Evolutionary conservation across 2,329 filamentous ascomycete genomes (phyloP).

Genomic region (Emericellopsis atlantica): DNA sequence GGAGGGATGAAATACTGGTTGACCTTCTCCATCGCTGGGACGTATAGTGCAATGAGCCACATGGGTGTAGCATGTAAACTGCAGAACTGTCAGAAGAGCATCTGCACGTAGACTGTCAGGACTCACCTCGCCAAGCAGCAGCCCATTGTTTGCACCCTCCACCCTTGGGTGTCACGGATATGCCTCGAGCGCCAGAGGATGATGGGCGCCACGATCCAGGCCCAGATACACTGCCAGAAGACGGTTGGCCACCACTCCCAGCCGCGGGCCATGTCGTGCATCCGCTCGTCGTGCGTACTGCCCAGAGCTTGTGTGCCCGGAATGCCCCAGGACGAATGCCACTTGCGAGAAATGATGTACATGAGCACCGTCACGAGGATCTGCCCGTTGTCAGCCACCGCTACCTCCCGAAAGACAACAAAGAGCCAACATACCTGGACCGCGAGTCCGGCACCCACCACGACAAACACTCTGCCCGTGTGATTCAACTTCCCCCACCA

Average conservation of each 20-base stretch:
- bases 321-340: conserved; percentile 44
- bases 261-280: conserved; percentile 31
- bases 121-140: conserved; percentile 32
- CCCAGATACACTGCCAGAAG: conserved; percentile 53
- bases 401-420: not conserved
- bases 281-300: conserved; percentile 36
- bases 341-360: conserved; percentile 50
- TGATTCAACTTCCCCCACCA: conserved; percentile 21
- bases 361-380: conserved; percentile 43
- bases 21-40: conserved; percentile 33
- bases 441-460: conserved; percentile 40
- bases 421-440: conserved; percentile 31
- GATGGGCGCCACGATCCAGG: conserved; percentile 47
- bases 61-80: conserved; percentile 53
- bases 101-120: not conserved
- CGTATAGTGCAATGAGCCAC: conserved; percentile 49
- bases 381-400: conserved; percentile 18
- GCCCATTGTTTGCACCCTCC: conserved; percentile 49
- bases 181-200: conserved; percentile 48
- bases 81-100: not conserved
- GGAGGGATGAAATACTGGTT: conserved; percentile 45
- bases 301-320: conserved; percentile 42
- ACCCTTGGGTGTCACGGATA: conserved; percentile 53
- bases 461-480: conserved; percentile 28
- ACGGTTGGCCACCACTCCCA: conserved; percentile 43